Evolutionary conservation across 2,329 filamentous ascomycete genomes (phyloP).

Genomic region (Colletotrichum viniferum): DNA sequence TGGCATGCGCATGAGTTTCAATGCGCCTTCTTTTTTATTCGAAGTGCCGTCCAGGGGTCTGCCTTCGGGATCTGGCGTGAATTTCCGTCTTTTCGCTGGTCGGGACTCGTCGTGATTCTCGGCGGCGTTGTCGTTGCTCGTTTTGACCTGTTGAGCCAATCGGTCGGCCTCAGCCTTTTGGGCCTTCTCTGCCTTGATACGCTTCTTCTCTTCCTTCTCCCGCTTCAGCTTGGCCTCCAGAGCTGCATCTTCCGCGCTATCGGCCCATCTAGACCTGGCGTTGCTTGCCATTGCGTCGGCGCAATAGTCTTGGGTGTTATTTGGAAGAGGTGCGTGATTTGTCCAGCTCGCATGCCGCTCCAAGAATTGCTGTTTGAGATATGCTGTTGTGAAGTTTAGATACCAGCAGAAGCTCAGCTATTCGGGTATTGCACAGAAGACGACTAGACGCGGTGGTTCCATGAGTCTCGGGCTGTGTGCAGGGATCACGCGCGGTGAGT

Average conservation of each 20-base stretch:
- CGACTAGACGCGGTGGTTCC: neutral
- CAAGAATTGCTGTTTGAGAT: neutral
- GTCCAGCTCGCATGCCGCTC: neutral
- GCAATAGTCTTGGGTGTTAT: neutral
- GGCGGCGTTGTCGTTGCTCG: slow-evolving; percentile 23
- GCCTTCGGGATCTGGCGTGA: slow-evolving; percentile 48
- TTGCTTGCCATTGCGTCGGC: slow-evolving; percentile 59
- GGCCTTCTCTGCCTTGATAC: slow-evolving; percentile 81
- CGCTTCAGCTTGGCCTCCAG: slow-evolving; percentile 73
- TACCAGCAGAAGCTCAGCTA: neutral
- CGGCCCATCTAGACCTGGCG: slow-evolving; percentile 83
- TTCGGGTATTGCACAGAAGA: neutral
- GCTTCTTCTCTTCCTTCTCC: slow-evolving; percentile 90
- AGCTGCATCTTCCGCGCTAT: slow-evolving; percentile 80
- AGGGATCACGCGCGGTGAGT: slow-evolving; percentile 4
- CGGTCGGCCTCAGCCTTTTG: slow-evolving; percentile 64
- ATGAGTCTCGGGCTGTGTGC: neutral
- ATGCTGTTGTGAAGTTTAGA: neutral
- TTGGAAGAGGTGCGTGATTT: neutral
- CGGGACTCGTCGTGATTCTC: slow-evolving; percentile 39
- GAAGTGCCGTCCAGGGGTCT: slow-evolving; percentile 24
- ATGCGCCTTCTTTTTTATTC: slow-evolving; percentile 30
- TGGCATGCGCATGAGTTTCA: slow-evolving; percentile 74
- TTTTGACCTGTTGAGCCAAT: slow-evolving; percentile 25
- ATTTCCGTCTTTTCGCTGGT: slow-evolving; percentile 66